A percentile compares a stretch with the other conserved stretches of the same genome.
These are phyloP conservation scores for Thalassia testudinum DNA, from an alignment of 116 monocot genomes.

Conservation along the genomic window DNA sequence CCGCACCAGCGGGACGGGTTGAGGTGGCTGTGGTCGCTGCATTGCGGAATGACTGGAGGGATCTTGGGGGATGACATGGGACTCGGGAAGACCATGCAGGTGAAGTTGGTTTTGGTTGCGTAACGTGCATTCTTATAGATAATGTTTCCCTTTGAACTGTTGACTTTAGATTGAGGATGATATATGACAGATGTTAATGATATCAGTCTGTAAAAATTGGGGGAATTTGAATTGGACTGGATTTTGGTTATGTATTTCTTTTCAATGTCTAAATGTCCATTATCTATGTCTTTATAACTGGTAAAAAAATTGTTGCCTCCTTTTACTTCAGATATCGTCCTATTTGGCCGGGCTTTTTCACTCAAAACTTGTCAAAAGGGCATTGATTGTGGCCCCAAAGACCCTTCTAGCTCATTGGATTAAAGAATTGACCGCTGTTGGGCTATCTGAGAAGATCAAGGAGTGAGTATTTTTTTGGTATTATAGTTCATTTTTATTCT, in stretches of 20 bases:
- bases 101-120: slow-evolving; percentile 1
- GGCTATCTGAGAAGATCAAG: slow-evolving; percentile 50
- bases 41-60: slow-evolving; percentile 70
- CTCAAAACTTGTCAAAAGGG: slow-evolving; percentile 65
- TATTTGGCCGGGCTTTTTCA: slow-evolving; percentile 80
- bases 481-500: not conserved
- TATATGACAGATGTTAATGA: too few relatives aligned
- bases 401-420: slow-evolving; percentile 87
- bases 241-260: too few relatives aligned
- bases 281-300: not conserved
- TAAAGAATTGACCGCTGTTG: slow-evolving; percentile 84
- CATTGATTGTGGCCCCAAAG: slow-evolving; percentile 79
- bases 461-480: slow-evolving; percentile 33
- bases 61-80: slow-evolving; percentile 99
- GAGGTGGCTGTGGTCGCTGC: slow-evolving; percentile 83
- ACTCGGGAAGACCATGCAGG: slow-evolving; percentile 98
- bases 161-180: too few relatives aligned
- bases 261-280: too few relatives aligned
- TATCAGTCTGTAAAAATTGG: not conserved
- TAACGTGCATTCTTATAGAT: too few relatives aligned
- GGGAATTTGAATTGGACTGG: too few relatives aligned
- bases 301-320: not conserved
- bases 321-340: slow-evolving; percentile 55
- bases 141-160: too few relatives aligned
- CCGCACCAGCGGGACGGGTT: slow-evolving; percentile 84